Evolutionary conservation across 2,329 filamentous ascomycete genomes (phyloP).

Genomic region (Torrubiella hemipterigena): DNA sequence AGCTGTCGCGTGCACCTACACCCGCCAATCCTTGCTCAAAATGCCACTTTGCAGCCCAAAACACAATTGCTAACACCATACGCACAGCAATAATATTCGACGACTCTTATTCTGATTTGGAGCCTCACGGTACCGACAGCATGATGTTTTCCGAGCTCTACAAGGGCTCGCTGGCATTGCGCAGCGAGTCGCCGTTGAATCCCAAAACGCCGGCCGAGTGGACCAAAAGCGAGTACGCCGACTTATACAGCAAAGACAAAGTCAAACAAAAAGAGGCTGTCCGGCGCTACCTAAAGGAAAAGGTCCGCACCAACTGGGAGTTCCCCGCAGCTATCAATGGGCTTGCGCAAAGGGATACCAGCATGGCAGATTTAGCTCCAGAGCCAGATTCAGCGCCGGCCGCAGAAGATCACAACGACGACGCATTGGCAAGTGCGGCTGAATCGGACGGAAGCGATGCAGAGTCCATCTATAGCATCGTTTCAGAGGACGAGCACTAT

Average conservation of each 20-base stretch:
- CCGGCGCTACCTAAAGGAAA: conserved; percentile 38
- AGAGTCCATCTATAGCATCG: conserved; percentile 42
- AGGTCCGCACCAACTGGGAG: conserved; percentile 47
- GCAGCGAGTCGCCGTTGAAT: too few species aligned
- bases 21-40: too few species aligned
- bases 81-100: conserved; percentile 1
- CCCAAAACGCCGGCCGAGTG: conserved; percentile 18
- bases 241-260: conserved; percentile 51
- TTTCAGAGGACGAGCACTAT: conserved; percentile 44
- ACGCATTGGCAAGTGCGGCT: too few species aligned
- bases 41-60: neutral
- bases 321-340: conserved; percentile 40
- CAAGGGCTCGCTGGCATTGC: conserved; percentile 40
- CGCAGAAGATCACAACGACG: conserved; percentile 21
- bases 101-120: neutral
- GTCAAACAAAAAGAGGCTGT: conserved; percentile 51
- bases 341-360: conserved; percentile 1
- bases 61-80: neutral
- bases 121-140: conserved; percentile 4
- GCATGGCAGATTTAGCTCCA: conserved; percentile 7
- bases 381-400: conserved; percentile 22
- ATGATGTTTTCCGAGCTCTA: conserved; percentile 52
- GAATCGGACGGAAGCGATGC: conserved; percentile 31
- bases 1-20: too few species aligned
- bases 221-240: conserved; percentile 42